Base-by-base conservation (phyloP, 1,284 basidiomycete species). In the Puccinia brachypodii region DNA sequence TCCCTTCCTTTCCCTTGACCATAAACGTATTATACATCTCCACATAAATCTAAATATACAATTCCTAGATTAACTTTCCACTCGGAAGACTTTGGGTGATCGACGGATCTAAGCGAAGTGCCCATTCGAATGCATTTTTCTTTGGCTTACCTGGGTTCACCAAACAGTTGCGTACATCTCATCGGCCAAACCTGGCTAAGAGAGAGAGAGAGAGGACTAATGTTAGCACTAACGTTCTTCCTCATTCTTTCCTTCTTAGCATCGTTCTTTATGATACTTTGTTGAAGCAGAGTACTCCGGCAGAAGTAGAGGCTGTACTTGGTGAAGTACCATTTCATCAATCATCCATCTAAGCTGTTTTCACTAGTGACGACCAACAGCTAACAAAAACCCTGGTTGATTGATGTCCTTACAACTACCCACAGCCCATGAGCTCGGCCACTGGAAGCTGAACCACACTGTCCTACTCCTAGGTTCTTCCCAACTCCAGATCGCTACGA, bases 261-360 rank as follows among this genome's bases (percentile, higher is more conserved):
- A 96, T 99, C 84, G 96, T 98, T 86, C 93, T 99, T 84, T 99
- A 94, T 86, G 96, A 98, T 86, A 98, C 96, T 0, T 90, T 99
- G 83, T 94, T 98, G 86, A 92, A 96, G 85, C 91, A 98, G 86
- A 93, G 91, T 86, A 91, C 91, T 81, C 90, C 95, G 0, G 92
- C 93, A 40, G 93, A 96, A 87, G 93, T 97, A 31, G 94, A 96
- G 85, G 95, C 95, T 28, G 94, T 96, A 2, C 85, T 89, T 36
- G 87, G 85, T 86, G 13, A 13, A 16, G 50, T 19, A 28, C 33
- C 50, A 53, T n/a, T 50, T 50, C 47, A 11, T 50, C 33, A 8
- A 36, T 9, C 16, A 64, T 44, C 66, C 16, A 14, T 16, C 28
- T 62, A 11, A 50, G 76, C 66, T 16, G 71, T 47, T 71, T 28